phyloP scores from a whole-genome alignment of 495 filamentous ascomycete species.

The Hyaloscypha variabilis region DNA sequence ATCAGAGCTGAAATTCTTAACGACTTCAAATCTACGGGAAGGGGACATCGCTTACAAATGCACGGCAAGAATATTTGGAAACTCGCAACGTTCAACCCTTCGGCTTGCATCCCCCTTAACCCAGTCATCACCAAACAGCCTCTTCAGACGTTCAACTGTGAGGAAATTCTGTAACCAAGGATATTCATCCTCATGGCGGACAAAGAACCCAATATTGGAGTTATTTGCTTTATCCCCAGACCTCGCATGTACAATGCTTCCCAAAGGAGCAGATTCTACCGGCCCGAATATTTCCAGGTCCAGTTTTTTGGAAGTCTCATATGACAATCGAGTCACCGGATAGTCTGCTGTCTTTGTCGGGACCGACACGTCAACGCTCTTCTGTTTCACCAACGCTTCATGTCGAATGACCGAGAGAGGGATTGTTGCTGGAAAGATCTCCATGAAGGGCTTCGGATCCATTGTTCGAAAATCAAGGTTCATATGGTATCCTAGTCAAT shows the following conservation, averaged over 20 bases:
- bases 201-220: conserved; percentile 40
- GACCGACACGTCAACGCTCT: background rate
- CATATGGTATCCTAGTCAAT: conserved; percentile 11
- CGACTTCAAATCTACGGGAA: conserved; percentile 43
- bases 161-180: conserved; percentile 38
- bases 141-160: conserved; percentile 31
- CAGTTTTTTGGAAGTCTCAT: background rate
- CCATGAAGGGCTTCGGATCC: conserved; percentile 20
- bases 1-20: no score
- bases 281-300: background rate
- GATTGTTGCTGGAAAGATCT: conserved; percentile 8
- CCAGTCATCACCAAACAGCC: conserved; percentile 38
- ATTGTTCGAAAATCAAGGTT: conserved; percentile 19
- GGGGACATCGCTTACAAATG: conserved; percentile 48
- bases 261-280: conserved; percentile 15
- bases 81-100: conserved; percentile 52
- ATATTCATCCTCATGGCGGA: conserved; percentile 34
- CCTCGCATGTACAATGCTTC: conserved; percentile 36
- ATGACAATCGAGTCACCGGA: background rate
- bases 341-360: conserved; percentile 1
- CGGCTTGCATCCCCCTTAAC: conserved; percentile 33
- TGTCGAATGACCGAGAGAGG: conserved; percentile 6
- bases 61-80: conserved; percentile 42
- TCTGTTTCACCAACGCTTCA: background rate
- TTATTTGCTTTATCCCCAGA: conserved; percentile 43